phyloP scores from a whole-genome alignment of 441 rosid species.

The Gossypium gossypioides region DNA sequence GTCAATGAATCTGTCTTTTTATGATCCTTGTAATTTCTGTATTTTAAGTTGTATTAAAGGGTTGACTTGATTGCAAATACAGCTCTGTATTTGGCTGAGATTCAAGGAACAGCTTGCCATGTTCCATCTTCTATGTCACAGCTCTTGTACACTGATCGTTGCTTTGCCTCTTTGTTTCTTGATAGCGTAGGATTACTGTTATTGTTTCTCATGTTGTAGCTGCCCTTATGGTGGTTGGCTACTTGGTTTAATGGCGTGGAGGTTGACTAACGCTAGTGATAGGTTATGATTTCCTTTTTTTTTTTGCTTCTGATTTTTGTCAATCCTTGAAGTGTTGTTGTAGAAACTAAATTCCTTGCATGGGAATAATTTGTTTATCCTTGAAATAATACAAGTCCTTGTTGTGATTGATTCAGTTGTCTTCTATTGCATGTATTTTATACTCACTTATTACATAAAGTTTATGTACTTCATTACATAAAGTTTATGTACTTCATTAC shows the following conservation, averaged over 20 bases:
- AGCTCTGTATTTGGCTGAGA: slow-evolving; percentile 12
- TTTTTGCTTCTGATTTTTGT: not conserved
- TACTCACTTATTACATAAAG: not conserved
- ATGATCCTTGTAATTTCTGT: not conserved
- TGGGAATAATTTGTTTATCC: not conserved
- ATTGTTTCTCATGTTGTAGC: not conserved
- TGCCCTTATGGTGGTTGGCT: not conserved
- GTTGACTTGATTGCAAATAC: slow-evolving; percentile 4
- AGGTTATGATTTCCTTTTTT: not conserved
- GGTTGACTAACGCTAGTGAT: not conserved
- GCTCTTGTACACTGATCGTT: not conserved
- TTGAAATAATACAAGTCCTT: not conserved
- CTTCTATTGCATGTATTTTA: not conserved
- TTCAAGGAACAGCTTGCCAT: slow-evolving; percentile 18
- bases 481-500: not conserved
- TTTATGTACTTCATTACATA: not conserved
- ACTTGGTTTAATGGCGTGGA: slow-evolving; percentile 5
- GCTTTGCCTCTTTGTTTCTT: not conserved
- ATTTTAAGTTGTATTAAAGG: slow-evolving; percentile 6
- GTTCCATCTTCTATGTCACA: slow-evolving; percentile 21
- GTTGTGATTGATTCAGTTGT: not conserved
- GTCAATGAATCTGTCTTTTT: slow-evolving; percentile 4
- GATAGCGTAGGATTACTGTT: not conserved
- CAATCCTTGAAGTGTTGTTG: slow-evolving; percentile 3
- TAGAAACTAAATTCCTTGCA: slow-evolving; percentile 3